Evolutionary conservation across 352 stramenopile species (phyloP), one percentile per base, ranked within the genome.

Genomic region (Phytopythium oedochilum): DNA sequence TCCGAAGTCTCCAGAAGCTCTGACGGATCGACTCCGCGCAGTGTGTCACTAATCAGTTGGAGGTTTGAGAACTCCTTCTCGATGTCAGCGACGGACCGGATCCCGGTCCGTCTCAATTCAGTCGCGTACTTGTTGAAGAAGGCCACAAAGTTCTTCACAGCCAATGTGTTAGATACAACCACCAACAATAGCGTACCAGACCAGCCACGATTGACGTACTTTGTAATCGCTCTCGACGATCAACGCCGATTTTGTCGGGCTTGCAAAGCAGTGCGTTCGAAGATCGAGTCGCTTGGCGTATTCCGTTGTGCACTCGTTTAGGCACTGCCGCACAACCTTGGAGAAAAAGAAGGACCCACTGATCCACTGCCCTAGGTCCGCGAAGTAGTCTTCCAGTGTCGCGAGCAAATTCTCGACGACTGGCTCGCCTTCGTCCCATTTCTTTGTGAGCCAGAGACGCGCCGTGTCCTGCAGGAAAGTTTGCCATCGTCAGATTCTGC

Each of bases 341-440:
- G 80, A 85, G 53, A 92, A 92, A 68, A 94, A 94, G 61, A 94
- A 94, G 3, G 81, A 84, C 8, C 82, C 70, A 17, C 71, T 83
- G 47, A 94, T 88, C 84, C 84, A 94, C 31, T 73, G 68, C 42
- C 75, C 73, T 5, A 94, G 61, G 43, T 94, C 84, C 1, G 44
- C 46, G 42, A 78, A 91, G 49, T 92, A 94, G 46, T 94, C 84
- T 2, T 88, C 84, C 5, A 94, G 63, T 8, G 84, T 94, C 22
- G 70, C 82, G 15, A 94, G 51, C 11, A 94, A 55, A 5, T 68
- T 86, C 62, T 90, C 82, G 6, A 94, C 78, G 4, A 94, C 76
- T 22, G 76, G 57, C 23, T 87, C 73, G 12, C 77, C 70, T 56
- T 92, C 80, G 38, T 94, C 84, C 84, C 84, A 94, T 59, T 82